Evolutionary conservation across 2,329 filamentous ascomycete genomes (phyloP).

Genomic region (Colletotrichum gloeosporioides): DNA sequence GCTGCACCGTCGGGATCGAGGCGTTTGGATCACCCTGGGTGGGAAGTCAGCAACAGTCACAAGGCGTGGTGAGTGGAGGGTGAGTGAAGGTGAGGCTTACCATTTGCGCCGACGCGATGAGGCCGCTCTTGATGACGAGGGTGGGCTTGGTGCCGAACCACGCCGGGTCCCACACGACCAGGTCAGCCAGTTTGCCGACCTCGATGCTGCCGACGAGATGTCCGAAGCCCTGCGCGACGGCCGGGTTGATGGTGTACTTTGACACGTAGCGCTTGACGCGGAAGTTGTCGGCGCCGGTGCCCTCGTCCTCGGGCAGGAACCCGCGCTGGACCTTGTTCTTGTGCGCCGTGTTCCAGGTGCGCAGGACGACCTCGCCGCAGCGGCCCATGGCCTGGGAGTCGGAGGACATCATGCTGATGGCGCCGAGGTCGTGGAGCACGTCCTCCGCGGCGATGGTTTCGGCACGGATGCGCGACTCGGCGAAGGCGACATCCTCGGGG

Average conservation of each 20-base stretch:
- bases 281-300: slow-evolving; percentile 84
- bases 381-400: slow-evolving; percentile 98
- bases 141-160: slow-evolving; percentile 89
- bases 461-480: slow-evolving; percentile 90
- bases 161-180: slow-evolving; percentile 85
- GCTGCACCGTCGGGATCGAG: slow-evolving; percentile 88
- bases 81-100: slow-evolving; percentile 47
- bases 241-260: slow-evolving; percentile 97
- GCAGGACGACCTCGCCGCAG: slow-evolving; percentile 89
- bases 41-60: background rate
- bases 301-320: slow-evolving; percentile 76
- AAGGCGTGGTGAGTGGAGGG: background rate
- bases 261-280: slow-evolving; percentile 90
- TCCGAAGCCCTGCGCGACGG: slow-evolving; percentile 86
- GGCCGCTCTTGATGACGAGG: slow-evolving; percentile 83
- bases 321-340: slow-evolving; percentile 94
- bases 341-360: slow-evolving; percentile 97
- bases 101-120: slow-evolving; percentile 86
- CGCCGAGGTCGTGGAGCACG: slow-evolving; percentile 91
- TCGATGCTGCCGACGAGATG: slow-evolving; percentile 89
- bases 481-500: slow-evolving; percentile 94
- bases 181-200: slow-evolving; percentile 86
- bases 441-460: slow-evolving; percentile 98
- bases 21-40: slow-evolving; percentile 77
- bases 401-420: slow-evolving; percentile 96